Evolutionary conservation across 805 yeast species (phyloP), one percentile per base, ranked within the genome.

Genomic region (Torulaspora maleeae): DNA sequence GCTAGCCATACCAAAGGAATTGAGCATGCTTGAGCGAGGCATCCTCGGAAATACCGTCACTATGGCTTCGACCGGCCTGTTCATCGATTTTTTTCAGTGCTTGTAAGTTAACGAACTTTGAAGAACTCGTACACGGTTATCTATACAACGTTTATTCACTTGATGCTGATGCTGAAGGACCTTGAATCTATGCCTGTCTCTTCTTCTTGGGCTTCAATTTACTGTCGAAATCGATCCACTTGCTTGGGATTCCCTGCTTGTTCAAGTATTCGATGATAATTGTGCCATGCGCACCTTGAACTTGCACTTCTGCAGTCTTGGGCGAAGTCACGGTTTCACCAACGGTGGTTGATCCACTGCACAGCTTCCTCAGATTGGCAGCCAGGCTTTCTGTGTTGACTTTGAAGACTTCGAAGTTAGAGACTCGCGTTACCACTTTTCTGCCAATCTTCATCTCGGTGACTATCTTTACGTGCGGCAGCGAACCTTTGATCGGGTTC

Each of bases 211-310:
- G 66, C 58, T 79, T 82, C 19, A 76, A 59, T 56, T 80, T 83
- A 55, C 85, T 85, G 45, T 76, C 80, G 46, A 78, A 75, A 19
- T 74, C 76, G 13, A 91, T 80, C 82, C 83, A 85, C 13, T 73
- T 63, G 3, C 74, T 61, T 19, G 83, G 82, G 20, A 91, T 66
- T 0, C 95, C 95, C 43, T 72, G 70, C 47, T 79, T 68, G 69
- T 36, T 73, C 46, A 90, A 66, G 36, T 82, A 61, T 2, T 80
- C 82, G n/a, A 73, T 68, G 9, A 84, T 78, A 0, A 74, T 62
- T 38, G 78, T 75, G 19, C 80, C 80, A 61, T 91, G 98, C 2
- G 91, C 85, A 0, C 99, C 99, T 68, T 93, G 98, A 2, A 93
- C 95, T 38, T 80, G 75, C 3, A 93, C 88, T 56, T 86, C 95